These are phyloP conservation scores for Gossypium turneri DNA, from an alignment of 345 rosid species.

Conservation along the genomic window DNA sequence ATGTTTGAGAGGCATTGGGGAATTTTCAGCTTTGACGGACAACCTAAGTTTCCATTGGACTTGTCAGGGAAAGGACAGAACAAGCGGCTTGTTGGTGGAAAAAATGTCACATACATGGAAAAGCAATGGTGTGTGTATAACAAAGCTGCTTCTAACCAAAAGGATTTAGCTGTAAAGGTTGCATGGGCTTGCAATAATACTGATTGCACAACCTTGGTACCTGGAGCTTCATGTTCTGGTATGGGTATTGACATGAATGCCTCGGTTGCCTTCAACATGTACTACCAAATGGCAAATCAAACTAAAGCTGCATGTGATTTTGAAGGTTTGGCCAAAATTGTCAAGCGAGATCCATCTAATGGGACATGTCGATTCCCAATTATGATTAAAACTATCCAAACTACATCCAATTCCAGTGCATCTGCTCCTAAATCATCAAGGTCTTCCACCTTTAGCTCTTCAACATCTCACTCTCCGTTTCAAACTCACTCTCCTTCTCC, in stretches of 20 bases:
- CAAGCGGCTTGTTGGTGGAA: slow-evolving; percentile 49
- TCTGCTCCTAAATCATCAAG: neutral
- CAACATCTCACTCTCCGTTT: neutral
- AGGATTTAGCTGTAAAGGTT: slow-evolving; percentile 32
- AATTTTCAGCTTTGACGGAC: slow-evolving; percentile 61
- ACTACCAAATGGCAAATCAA: slow-evolving; percentile 57
- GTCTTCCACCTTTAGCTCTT: neutral
- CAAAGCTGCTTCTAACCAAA: slow-evolving; percentile 17
- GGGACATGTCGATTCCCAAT: slow-evolving; percentile 59
- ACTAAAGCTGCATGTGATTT: slow-evolving; percentile 55
- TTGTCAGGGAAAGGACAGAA: slow-evolving; percentile 54
- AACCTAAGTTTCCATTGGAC: slow-evolving; percentile 65
- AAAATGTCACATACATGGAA: slow-evolving; percentile 51
- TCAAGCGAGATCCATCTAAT: slow-evolving; percentile 36
- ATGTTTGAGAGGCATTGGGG: slow-evolving; percentile 90
- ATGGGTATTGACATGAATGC: slow-evolving; percentile 27
- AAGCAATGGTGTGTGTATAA: slow-evolving; percentile 59
- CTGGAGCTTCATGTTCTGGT: slow-evolving; percentile 43
- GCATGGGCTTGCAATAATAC: slow-evolving; percentile 31
- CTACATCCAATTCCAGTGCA: neutral
- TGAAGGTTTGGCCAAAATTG: slow-evolving; percentile 46
- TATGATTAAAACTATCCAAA: neutral
- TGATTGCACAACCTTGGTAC: neutral
- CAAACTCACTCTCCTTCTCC: neutral
- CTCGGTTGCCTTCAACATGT: slow-evolving; percentile 81